Conservation (phyloP, 257 asterid species). For the Ballota nigra region DNA sequence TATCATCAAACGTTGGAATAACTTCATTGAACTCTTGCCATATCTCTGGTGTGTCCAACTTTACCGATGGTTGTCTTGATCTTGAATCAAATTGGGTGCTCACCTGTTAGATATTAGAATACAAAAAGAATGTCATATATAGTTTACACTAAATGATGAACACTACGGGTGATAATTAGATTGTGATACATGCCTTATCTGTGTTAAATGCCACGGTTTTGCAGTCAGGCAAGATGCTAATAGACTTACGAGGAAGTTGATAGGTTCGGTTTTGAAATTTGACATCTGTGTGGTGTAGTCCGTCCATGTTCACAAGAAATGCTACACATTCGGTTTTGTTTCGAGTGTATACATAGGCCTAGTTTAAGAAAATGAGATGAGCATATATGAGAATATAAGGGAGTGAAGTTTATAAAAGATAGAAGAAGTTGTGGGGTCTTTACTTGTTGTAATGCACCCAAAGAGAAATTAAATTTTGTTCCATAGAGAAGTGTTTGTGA, state of each 20-base stretch:
- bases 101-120: slow-evolving; percentile 40
- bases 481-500: slow-evolving; percentile 59
- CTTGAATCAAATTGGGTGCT: slow-evolving; percentile 46
- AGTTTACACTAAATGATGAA: background rate
- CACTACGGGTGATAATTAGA: background rate
- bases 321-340: slow-evolving; percentile 70
- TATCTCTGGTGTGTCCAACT: slow-evolving; percentile 36
- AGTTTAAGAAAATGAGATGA: slow-evolving; percentile 1
- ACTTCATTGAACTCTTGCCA: slow-evolving; percentile 66
- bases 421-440: background rate
- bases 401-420: background rate
- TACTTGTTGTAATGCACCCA: slow-evolving; percentile 74
- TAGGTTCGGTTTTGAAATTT: slow-evolving; percentile 47
- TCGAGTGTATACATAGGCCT: slow-evolving; percentile 63
- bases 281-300: slow-evolving; percentile 26
- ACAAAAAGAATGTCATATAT: background rate
- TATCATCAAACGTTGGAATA: slow-evolving; percentile 42
- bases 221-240: slow-evolving; percentile 91
- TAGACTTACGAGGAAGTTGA: slow-evolving; percentile 63
- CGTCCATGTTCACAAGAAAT: slow-evolving; percentile 63
- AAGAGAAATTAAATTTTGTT: slow-evolving; percentile 27
- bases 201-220: slow-evolving; percentile 69
- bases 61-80: slow-evolving; percentile 36
- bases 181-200: slow-evolving; percentile 52
- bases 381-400: background rate